These are phyloP conservation scores for Lodderomyces orthopsilosis DNA, from an alignment of 1,139 yeast species.

Conservation along the genomic window DNA sequence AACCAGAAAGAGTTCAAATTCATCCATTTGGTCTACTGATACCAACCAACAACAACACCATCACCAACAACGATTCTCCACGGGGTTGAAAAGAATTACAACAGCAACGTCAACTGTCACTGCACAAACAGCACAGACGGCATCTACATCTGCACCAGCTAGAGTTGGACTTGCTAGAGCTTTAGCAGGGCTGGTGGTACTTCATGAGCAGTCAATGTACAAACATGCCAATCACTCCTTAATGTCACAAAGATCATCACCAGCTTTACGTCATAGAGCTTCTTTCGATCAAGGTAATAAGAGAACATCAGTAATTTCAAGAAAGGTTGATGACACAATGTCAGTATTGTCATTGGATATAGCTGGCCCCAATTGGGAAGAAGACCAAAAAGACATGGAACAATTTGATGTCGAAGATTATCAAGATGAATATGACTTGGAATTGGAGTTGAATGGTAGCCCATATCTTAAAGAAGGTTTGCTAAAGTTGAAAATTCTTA, in stretches of 20 bases:
- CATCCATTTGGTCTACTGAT: slow-evolving; percentile 43
- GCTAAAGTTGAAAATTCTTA: slow-evolving; percentile 47
- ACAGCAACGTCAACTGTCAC: slow-evolving; percentile 33
- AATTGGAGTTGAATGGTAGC: slow-evolving; percentile 64
- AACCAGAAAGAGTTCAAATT: slow-evolving; percentile 31
- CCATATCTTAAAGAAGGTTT: slow-evolving; percentile 82
- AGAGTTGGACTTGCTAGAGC: slow-evolving; percentile 48
- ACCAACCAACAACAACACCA: slow-evolving; percentile 16
- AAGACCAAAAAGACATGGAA: slow-evolving; percentile 18
- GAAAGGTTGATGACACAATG: slow-evolving; percentile 31
- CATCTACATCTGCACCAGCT: slow-evolving; percentile 5
- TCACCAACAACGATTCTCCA: slow-evolving; percentile 21
- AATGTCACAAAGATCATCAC: slow-evolving; percentile 18
- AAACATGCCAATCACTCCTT: slow-evolving; percentile 24
- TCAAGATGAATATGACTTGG: slow-evolving; percentile 56
- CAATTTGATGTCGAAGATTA: slow-evolving; percentile 42
- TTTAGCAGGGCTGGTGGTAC: slow-evolving; percentile 18
- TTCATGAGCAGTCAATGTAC: slow-evolving; percentile 14
- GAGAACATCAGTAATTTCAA: slow-evolving; percentile 35
- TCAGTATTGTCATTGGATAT: slow-evolving; percentile 41
- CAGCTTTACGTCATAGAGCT: slow-evolving; percentile 25
- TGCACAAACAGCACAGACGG: slow-evolving; percentile 26
- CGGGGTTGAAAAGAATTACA: slow-evolving; percentile 32
- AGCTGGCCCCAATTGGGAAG: slow-evolving; percentile 20
- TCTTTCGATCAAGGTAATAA: slow-evolving; percentile 33